Conservation (phyloP, 2,329 filamentous ascomycete species). For the Macrophomina phaseolina region DNA sequence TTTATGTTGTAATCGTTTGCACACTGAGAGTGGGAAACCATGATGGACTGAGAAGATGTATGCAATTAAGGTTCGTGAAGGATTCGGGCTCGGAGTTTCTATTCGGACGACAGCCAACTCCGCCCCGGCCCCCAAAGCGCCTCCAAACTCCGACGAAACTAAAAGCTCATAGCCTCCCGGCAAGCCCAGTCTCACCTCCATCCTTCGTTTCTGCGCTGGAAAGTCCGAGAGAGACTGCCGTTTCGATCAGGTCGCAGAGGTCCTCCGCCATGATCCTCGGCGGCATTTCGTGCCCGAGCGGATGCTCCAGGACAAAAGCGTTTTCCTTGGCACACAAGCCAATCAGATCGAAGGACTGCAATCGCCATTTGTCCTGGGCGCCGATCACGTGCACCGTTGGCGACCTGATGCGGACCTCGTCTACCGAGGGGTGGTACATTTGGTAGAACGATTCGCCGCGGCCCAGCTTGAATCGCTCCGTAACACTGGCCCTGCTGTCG, state of each 20-base stretch:
- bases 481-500: not conserved
- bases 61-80: not conserved
- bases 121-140: not conserved
- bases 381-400: constrained; percentile 22
- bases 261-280: constrained; percentile 10
- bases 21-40: no score
- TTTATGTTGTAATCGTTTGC: no score
- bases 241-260: constrained; percentile 15
- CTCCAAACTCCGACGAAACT: not conserved
- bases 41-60: not conserved
- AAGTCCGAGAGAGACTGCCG: not conserved
- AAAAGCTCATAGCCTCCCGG: not conserved
- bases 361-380: constrained; percentile 23
- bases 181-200: not conserved
- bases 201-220: no score
- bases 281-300: constrained; percentile 22
- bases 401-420: constrained; percentile 8
- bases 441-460: constrained; percentile 37
- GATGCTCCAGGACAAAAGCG: constrained; percentile 1
- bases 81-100: not conserved
- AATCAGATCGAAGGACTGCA: not conserved
- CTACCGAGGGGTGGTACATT: constrained; percentile 8
- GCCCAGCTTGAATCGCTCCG: constrained; percentile 28
- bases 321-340: constrained; percentile 3
- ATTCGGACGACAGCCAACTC: not conserved